phyloP scores from a whole-genome alignment of 192 early-diverging fungal species.

The Entophlyctis helioformis region DNA sequence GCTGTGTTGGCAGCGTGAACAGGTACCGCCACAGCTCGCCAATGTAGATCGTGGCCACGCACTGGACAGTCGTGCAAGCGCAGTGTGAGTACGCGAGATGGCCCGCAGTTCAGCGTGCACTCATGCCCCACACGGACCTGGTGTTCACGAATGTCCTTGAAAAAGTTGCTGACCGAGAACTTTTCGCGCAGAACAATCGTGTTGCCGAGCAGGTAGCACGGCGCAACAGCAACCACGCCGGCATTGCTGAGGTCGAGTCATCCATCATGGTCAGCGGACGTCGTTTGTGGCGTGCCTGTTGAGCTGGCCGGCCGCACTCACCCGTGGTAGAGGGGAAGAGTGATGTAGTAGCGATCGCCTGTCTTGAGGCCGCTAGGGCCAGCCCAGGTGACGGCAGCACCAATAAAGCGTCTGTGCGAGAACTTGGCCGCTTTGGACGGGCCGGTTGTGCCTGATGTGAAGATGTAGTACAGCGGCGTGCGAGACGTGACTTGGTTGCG shows the following conservation, averaged over 20 bases:
- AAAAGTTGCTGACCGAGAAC: constrained; percentile 30
- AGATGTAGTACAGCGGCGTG: constrained; percentile 6
- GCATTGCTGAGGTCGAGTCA: constrained; percentile 12
- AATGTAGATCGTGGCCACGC: constrained; percentile 34
- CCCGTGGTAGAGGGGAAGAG: constrained; percentile 7
- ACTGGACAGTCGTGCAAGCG: no score
- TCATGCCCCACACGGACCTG: constrained; percentile 5
- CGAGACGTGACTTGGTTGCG: not conserved
- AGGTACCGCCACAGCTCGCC: constrained; percentile 61
- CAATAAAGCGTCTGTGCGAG: constrained; percentile 6
- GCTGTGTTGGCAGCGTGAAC: constrained; percentile 26
- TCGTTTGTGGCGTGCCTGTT: constrained; percentile 34
- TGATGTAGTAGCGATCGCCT: constrained; percentile 10
- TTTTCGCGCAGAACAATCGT: constrained; percentile 39
- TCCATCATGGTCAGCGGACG: constrained; percentile 29
- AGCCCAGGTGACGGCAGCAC: constrained; percentile 8
- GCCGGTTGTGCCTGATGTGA: constrained; percentile 12
- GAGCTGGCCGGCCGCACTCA: constrained; percentile 5
- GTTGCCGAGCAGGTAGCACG: constrained; percentile 12
- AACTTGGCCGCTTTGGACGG: constrained; percentile 14
- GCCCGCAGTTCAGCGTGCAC: no score
- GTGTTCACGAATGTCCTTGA: constrained; percentile 8
- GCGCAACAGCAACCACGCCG: constrained; percentile 8
- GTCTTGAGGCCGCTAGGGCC: not conserved
- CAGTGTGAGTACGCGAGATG: no score